Percentiles rank a stretch among this genome's conserved stretches.
Conservation (phyloP, 257 asterid species). For the Sherardia arvensis region DNA sequence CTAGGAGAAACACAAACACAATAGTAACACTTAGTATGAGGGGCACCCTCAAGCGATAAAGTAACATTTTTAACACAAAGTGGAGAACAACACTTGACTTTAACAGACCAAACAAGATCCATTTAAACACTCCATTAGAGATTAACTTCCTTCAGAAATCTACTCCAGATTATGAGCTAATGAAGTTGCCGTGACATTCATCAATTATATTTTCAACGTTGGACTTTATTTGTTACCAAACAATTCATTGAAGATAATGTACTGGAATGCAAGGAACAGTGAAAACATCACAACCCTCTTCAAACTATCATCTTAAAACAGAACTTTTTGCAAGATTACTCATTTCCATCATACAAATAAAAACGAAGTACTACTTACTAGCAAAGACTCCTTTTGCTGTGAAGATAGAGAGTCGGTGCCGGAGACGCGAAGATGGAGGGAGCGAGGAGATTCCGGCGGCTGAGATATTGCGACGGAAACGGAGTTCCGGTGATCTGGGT, state of each 20-base stretch:
- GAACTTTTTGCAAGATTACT: too few species aligned
- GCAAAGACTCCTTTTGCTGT: constrained; percentile 41
- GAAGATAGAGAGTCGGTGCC: constrained; percentile 33
- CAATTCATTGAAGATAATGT: not conserved
- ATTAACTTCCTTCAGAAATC: not conserved
- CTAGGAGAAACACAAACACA: constrained; percentile 15
- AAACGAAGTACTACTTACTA: constrained; percentile 40
- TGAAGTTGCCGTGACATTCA: too few species aligned
- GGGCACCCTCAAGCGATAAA: not conserved
- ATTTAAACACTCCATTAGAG: not conserved
- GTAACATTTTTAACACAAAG: not conserved
- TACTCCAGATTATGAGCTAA: not conserved
- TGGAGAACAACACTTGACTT: not conserved
- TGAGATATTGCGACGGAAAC: constrained; percentile 45
- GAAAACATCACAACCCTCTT: not conserved
- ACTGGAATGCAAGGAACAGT: not conserved
- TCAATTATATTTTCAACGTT: too few species aligned
- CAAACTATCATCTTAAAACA: not conserved
- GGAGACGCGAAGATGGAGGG: constrained; percentile 38
- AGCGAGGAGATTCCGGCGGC: constrained; percentile 29
- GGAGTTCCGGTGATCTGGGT: constrained; percentile 30
- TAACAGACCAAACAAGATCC: not conserved
- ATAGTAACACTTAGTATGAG: not conserved
- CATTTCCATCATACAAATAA: not conserved
- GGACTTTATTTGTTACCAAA: not conserved